Percentiles rank a stretch among this genome's conserved stretches.
These are phyloP conservation scores for Verticillium alfalfae DNA, from an alignment of 2,329 filamentous ascomycete genomes.

Conservation along the genomic window DNA sequence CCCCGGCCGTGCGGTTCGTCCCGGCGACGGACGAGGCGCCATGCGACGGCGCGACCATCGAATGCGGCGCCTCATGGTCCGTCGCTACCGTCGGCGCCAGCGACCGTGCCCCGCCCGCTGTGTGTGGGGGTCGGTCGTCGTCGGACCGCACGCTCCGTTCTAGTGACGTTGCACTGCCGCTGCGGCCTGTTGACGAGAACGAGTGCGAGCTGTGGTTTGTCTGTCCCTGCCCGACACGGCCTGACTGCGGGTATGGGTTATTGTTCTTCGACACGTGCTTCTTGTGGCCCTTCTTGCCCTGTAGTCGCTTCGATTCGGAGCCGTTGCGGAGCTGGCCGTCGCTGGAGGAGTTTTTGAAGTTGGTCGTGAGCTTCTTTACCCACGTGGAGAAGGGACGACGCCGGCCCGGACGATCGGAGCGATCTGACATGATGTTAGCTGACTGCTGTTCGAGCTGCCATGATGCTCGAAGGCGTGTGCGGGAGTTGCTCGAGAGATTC, in stretches of 20 bases:
- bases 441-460: background rate
- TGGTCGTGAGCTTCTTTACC: slow-evolving; percentile 82
- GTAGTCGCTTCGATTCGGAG: slow-evolving; percentile 27
- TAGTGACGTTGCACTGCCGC: slow-evolving; percentile 47
- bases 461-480: background rate
- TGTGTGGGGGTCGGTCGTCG: slow-evolving; percentile 52
- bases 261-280: slow-evolving; percentile 65
- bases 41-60: slow-evolving; percentile 56
- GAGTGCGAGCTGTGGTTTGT: slow-evolving; percentile 40
- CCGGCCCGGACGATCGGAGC: slow-evolving; percentile 55
- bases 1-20: slow-evolving; percentile 65
- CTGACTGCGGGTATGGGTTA: slow-evolving; percentile 88
- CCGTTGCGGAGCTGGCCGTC: slow-evolving; percentile 30
- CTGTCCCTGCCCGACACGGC: slow-evolving; percentile 37
- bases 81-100: slow-evolving; percentile 78
- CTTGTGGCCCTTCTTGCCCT: slow-evolving; percentile 41
- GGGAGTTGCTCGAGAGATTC: background rate
- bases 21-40: slow-evolving; percentile 61
- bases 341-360: slow-evolving; percentile 68
- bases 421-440: slow-evolving; percentile 50
- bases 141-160: slow-evolving; percentile 54
- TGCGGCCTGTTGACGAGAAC: slow-evolving; percentile 51
- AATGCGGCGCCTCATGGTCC: slow-evolving; percentile 69
- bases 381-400: slow-evolving; percentile 85
- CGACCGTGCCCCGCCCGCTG: slow-evolving; percentile 60